Evolutionary conservation across 2,329 filamentous ascomycete genomes (phyloP).

Genomic region (Penicillium verrucosum): DNA sequence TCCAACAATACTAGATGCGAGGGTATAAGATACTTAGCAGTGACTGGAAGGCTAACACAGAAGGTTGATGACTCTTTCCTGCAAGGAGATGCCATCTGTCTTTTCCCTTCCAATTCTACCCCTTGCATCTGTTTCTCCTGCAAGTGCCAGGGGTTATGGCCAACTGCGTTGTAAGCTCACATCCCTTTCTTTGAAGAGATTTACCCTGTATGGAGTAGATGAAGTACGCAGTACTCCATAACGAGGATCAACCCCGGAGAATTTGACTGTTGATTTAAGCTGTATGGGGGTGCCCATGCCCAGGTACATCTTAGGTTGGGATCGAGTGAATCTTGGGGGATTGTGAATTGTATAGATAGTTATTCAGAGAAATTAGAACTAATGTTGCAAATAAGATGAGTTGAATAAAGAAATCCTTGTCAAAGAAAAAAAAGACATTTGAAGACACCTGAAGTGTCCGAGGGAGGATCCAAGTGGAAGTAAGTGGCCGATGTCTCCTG

Average conservation of each 20-base stretch:
- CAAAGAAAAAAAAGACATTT: too few species aligned
- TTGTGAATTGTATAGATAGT: background rate
- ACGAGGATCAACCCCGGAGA: background rate
- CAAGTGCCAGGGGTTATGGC: background rate
- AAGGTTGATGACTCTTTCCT: background rate
- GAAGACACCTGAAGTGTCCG: background rate
- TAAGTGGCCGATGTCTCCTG: background rate
- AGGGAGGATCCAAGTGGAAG: too few species aligned
- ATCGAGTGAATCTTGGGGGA: background rate
- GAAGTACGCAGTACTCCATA: background rate
- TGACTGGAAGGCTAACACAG: background rate
- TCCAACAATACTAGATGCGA: background rate
- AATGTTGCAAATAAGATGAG: background rate
- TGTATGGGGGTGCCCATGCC: background rate
- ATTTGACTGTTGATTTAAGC: background rate
- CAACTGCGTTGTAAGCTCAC: background rate
- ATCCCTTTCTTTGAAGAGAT: background rate
- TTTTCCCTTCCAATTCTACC: background rate
- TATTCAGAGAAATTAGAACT: background rate
- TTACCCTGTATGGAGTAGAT: background rate
- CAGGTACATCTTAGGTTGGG: background rate
- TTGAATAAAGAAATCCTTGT: background rate
- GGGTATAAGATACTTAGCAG: background rate
- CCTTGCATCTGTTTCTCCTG: conserved; percentile 4
- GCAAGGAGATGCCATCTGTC: conserved; percentile 1